Evolutionary conservation across 176 grass and related monocot genomes (phyloP).

Genomic region (Oryza longistaminata): DNA sequence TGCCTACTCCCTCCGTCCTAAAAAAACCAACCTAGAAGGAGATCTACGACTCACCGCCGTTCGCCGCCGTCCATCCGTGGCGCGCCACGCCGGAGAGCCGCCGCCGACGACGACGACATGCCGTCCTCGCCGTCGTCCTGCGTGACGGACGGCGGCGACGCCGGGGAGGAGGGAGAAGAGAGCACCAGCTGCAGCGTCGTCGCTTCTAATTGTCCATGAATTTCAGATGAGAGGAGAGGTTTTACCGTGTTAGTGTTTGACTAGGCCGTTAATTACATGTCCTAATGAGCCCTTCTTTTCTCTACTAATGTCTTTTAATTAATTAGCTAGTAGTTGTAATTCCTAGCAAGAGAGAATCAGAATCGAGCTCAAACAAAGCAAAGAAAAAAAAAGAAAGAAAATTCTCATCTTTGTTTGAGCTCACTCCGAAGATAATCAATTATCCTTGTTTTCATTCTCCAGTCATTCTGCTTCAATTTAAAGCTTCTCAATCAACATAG

Average conservation of each 20-base stretch:
- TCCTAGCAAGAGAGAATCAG: conserved; percentile 5
- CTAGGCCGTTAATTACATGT: conserved; percentile 36
- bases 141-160: conserved; percentile 33
- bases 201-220: background rate
- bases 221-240: background rate
- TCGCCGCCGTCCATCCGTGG: background rate
- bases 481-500: background rate
- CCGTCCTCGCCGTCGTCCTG: conserved; percentile 42
- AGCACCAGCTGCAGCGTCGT: conserved; percentile 13
- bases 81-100: background rate
- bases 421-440: conserved; percentile 1
- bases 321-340: background rate
- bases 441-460: background rate
- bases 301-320: conserved; percentile 32
- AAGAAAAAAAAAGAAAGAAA: background rate
- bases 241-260: conserved; percentile 10
- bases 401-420: background rate
- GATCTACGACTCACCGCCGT: background rate
- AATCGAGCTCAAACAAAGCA: background rate
- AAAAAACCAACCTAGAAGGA: no score
- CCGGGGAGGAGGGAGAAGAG: background rate
- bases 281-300: conserved; percentile 3
- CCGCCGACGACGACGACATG: background rate
- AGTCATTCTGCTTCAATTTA: background rate
- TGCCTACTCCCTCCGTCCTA: no score